Evolutionary conservation across 2,329 filamentous ascomycete genomes (phyloP), one percentile per base, ranked within the genome.

Genomic region (Neonectria punicea): DNA sequence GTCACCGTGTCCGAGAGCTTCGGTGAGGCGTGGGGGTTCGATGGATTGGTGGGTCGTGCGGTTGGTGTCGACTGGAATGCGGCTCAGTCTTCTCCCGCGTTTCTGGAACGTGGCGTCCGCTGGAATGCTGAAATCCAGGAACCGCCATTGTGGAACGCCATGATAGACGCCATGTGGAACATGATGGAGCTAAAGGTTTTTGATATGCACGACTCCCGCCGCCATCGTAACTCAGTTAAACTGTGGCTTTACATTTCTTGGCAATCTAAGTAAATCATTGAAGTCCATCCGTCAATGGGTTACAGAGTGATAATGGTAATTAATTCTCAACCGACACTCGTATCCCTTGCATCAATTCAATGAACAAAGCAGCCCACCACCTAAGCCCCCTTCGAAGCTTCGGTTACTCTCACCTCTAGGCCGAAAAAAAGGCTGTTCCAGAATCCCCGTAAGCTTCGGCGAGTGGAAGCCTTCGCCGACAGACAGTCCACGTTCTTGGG

Each of bases 1-100:
- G 43, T 49, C 60, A 58, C 54, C 22, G 32, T 51, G 49, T 41
- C 13, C n/a, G 34, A 41, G 41, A 43, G 14, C 9, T 51, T 63
- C 61, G 55, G 61, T 63, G 61, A 59, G 36, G 16, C 49, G 54
- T 58, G 61, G 61, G 61, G 61, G 61, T 58, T 32, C 25, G 20
- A 44, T 55, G 25, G 25, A 32, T 53, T 51, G 30, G 20, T 34
- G 20, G 49, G 60, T 53, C 60, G 36, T 28, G 28, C 55, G 53
- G 34, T 53, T 18, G 18, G 46, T 14, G 36, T 50, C 20, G 30
- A 36, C 49, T 32, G n/a, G 49, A 20, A 51, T 5, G 7, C 36
- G 28, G 36, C 49, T 43, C 22, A 30, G 34, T 28, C 36, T 50
- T 63, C 55, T 59, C 61, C 55, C 44, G 50, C 51, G 61, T 55